Evolutionary conservation across 768 basidiomycete species (phyloP), one percentile per base, ranked within the genome.

Genomic region (Pleurotus platypus): DNA sequence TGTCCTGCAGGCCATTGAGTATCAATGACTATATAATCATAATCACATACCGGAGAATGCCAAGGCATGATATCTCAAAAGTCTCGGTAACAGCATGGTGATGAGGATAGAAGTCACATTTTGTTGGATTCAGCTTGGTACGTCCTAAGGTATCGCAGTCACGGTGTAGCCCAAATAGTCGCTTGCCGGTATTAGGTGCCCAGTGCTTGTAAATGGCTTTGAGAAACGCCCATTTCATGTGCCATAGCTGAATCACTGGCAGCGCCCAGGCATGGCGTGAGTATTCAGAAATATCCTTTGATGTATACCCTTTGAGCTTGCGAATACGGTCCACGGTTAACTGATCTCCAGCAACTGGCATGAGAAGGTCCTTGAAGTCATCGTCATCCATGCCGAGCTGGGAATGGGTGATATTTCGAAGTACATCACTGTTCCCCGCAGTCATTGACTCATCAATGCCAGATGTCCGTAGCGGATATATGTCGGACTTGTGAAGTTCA

Each of bases 161-260:
- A 22, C 56, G 55, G 13, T 54, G 62, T 1, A 63, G 46, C n/a
- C 60, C 60, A n/a, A 59, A 58, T 5, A 46, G 54, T 0, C 18
- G 57, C 15, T 59, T 55, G 1, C 16, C 60, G 2, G 54, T n/a
- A 24, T 48, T 37, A 6, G 12, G 8, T 45, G 24, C 40, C 60
- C 58, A 61, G 54, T 63, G 58, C 1, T 49, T 22, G 22, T 22
- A 22, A 22, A 22, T 22, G 4, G 22, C 22, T 22, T 22, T 22
- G 22, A 22, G 22, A 51, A 51, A 59, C 1, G 16, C 46, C 64
- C 64, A 64, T n/a, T 62, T 60, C 43, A 64, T 46, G 22, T 64
- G 62, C 64, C 64, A 64, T 0, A 64, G 20, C 42, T 64, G 64
- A 20, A 64, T 63, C 1, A 64, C 15, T 1, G 62, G 64, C 20